Evolutionary conservation across 2,329 filamentous ascomycete species (phyloP), one percentile per base, ranked within the genome.

Genomic region (Thelonectria discophora): DNA sequence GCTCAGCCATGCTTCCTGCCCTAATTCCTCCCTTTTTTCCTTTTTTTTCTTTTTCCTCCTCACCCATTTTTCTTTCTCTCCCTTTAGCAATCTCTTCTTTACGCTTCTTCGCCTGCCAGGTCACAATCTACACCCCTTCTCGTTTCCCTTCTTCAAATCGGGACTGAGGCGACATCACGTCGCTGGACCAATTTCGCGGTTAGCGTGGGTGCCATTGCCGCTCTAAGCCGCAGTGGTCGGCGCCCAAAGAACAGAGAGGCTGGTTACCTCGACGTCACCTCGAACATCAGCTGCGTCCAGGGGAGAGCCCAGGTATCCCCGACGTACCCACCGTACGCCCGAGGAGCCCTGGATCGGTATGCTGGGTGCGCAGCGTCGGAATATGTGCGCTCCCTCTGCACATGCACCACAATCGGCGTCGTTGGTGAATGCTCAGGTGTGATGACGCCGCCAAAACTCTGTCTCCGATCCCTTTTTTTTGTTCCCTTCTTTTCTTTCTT

Each of bases 151-250:
- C 53, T 61, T 66, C 65, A 55, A 66, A 69, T 73, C 68, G 67
- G 68, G 67, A 65, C 60, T 70, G 70, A 61, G 63, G 67, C 63
- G 46, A 65, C 61, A 60, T 63, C 53, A 63, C 9, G 56, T 63
- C 48, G 55, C 62, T 67, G 61, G 51, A 65, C 58, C 57, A 58
- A 61, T 62, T 64, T 63, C 52, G 53, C 49, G 57, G 18, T 68
- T 71, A 72, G 69, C 61, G 64, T 59, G 64, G 60, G 53, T 70
- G 63, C 63, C 69, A 67, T 73, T 71, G 68, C 69, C 70, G 70
- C 68, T 71, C 66, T 65, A 72, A 72, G 68, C 69, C 69, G 69
- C 65, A 58, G 65, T 60, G 69, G 64, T 69, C 58, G 60, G 60
- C 60, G 54, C 62, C 57, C 34, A 49, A 48, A 48, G 60, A 63